Percentiles rank a stretch among this genome's conserved stretches.
phyloP scores from a whole-genome alignment of 345 rosid genomes.

The Gossypium mustelinum region DNA sequence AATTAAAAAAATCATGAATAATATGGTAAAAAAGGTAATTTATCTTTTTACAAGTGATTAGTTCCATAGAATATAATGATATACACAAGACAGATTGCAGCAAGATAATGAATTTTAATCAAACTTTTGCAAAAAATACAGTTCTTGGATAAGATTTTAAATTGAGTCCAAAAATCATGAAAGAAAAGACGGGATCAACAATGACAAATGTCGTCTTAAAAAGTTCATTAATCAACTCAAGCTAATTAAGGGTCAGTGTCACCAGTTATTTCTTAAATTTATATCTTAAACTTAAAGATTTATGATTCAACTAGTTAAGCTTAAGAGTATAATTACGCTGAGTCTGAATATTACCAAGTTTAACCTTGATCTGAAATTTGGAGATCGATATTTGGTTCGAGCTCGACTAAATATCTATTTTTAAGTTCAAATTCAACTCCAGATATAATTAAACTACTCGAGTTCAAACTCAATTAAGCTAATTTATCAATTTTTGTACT shows the following conservation, averaged over 20 bases:
- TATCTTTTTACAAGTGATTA: too few relatives aligned
- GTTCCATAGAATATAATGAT: neutral
- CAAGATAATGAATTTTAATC: neutral
- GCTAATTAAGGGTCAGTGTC: neutral
- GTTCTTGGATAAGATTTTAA: neutral
- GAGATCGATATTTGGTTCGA: accelerated
- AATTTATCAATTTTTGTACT: too few relatives aligned
- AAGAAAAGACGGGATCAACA: neutral
- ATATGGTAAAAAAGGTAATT: too few relatives aligned
- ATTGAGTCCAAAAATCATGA: neutral
- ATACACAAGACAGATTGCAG: neutral
- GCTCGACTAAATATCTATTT: too few relatives aligned
- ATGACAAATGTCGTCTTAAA: neutral
- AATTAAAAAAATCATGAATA: too few relatives aligned
- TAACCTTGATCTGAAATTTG: accelerated
- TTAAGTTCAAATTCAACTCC: too few relatives aligned
- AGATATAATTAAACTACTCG: too few relatives aligned
- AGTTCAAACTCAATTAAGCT: too few relatives aligned
- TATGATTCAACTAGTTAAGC: too few relatives aligned
- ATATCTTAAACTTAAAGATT: too few relatives aligned
- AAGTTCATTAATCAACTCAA: neutral
- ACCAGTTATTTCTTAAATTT: neutral
- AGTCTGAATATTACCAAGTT: too few relatives aligned
- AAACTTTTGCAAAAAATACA: neutral
- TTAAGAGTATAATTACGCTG: too few relatives aligned